phyloP scores from a whole-genome alignment of 345 rosid genomes.

The Laguncularia racemosa region DNA sequence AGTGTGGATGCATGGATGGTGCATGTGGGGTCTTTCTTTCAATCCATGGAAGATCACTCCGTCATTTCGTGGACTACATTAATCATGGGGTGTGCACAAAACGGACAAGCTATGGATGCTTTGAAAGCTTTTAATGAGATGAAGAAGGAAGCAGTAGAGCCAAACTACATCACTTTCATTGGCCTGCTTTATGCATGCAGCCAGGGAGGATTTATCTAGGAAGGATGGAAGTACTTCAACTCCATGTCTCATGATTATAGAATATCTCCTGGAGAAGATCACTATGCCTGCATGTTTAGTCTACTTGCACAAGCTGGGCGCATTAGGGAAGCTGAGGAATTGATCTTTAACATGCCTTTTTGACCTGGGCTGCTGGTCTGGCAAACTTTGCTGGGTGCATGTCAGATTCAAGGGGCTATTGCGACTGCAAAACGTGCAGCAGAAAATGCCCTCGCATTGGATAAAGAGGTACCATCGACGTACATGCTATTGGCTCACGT shows the following conservation, averaged over 20 bases:
- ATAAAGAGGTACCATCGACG: slow-evolving; percentile 29
- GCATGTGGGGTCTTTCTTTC: slow-evolving; percentile 28
- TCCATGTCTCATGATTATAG: slow-evolving; percentile 35
- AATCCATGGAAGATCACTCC: slow-evolving; percentile 21
- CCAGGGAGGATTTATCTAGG: slow-evolving; percentile 37
- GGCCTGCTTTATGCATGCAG: slow-evolving; percentile 48
- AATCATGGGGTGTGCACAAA: slow-evolving; percentile 52
- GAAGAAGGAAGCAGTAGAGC: slow-evolving; percentile 26
- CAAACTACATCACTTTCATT: slow-evolving; percentile 38
- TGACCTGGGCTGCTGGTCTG: slow-evolving; percentile 41
- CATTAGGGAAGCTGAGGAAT: slow-evolving; percentile 42
- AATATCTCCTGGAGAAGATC: slow-evolving; percentile 42
- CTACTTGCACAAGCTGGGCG: slow-evolving; percentile 41
- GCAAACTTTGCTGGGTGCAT: slow-evolving; percentile 47
- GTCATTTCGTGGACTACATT: slow-evolving; percentile 47
- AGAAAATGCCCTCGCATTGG: slow-evolving; percentile 23
- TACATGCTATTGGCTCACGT: slow-evolving; percentile 43
- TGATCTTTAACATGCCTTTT: slow-evolving; percentile 35
- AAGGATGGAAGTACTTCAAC: slow-evolving; percentile 45
- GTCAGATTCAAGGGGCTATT: slow-evolving; percentile 41
- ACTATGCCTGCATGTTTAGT: slow-evolving; percentile 47
- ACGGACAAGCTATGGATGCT: slow-evolving; percentile 39
- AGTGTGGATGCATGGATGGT: slow-evolving; percentile 42
- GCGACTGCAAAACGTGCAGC: slow-evolving; percentile 41
- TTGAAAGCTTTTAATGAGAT: slow-evolving; percentile 34